Percentiles rank a stretch among this genome's conserved stretches.
Evolutionary conservation across 495 filamentous ascomycete species (phyloP).

Genomic region (Hyaloscypha hepaticicola): DNA sequence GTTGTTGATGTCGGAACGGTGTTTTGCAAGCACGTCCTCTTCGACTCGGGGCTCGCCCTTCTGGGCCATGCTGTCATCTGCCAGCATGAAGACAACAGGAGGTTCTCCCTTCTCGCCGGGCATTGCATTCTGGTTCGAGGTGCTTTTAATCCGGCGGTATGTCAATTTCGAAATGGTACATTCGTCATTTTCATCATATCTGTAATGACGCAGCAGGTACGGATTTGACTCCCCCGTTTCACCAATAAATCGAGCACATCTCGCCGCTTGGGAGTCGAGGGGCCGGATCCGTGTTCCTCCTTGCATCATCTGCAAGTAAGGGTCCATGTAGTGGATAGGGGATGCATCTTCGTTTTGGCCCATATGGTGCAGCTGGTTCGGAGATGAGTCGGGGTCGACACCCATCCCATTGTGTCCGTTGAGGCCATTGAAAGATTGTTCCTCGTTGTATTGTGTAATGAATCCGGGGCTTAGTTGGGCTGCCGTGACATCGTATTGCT

Average conservation of each 20-base stretch:
- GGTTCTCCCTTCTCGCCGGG: slow-evolving; percentile 28
- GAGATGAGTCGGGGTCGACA: slow-evolving; percentile 21
- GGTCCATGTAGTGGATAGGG: slow-evolving; percentile 28
- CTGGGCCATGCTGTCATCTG: slow-evolving; percentile 32
- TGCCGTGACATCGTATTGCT: slow-evolving; percentile 23
- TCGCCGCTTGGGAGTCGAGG: slow-evolving; percentile 27
- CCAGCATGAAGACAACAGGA: slow-evolving; percentile 31
- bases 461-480: slow-evolving; percentile 31
- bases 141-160: slow-evolving; percentile 29
- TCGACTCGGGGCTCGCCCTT: slow-evolving; percentile 33
- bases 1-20: slow-evolving; percentile 21
- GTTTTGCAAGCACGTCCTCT: slow-evolving; percentile 27
- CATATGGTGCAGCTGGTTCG: slow-evolving; percentile 24
- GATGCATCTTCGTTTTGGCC: slow-evolving; percentile 18
- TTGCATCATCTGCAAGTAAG: slow-evolving; percentile 28
- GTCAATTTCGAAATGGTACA: slow-evolving; percentile 33
- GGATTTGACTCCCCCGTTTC: slow-evolving; percentile 34
- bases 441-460: slow-evolving; percentile 26
- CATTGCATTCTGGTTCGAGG: slow-evolving; percentile 11
- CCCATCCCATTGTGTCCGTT: slow-evolving; percentile 19
- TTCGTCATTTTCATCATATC: slow-evolving; percentile 33
- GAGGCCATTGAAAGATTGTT: slow-evolving; percentile 24
- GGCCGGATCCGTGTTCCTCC: slow-evolving; percentile 21
- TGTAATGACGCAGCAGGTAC: slow-evolving; percentile 32
- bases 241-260: slow-evolving; percentile 28